Base-by-base conservation (phyloP, 257 asterid genomes). In the Paulownia fortunei region DNA sequence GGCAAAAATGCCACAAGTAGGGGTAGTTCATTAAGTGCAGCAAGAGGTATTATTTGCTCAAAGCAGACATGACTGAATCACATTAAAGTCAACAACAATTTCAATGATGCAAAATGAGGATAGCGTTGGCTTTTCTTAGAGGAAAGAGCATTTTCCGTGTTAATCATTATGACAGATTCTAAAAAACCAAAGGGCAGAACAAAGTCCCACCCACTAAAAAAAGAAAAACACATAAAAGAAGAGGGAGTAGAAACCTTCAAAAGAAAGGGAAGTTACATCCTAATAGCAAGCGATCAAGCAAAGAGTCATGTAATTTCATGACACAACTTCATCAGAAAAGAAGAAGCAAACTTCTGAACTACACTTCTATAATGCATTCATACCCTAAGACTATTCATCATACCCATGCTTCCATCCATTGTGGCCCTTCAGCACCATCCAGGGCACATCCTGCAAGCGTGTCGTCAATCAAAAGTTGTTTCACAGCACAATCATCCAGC, bases 381-480 rank as follows among this genome's bases (percentile, higher is more conserved):
- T 87, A 93, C 90, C 92, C 97, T 81, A 89, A 87, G 66, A 81
- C 86, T 88, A 89, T 76, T 78, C 89, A 91, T 86, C 97, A 90
- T 96, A 96, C 99, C 99, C 99, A 96, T 83, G 99, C 99, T 89
- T 96, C 99, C 99, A 96, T 96, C 99, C 99, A 96, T 82, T 96
- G 99, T 60, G 99, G 99, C 82, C 99, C 99, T 87, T 96, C 99
- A 80, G 98, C 98, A 76, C 99, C 99, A 86, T 96, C 99, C 75
- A 96, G 87, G 75, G 99, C 99, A 83, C 98, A 93, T 56, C 98
- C 99, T 39, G 98, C 98, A 59, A 96, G 89, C 19, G 92, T 89
- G 73, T 98, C 99, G 76, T 96, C 99, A 54, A 96, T 96, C 87
- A 96, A 74, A 74, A 96, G 97, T 85, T 96, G 99, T 82, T 96